phyloP scores from a whole-genome alignment of 2,329 filamentous ascomycete species.

The Aspergillus pseudonomiae region DNA sequence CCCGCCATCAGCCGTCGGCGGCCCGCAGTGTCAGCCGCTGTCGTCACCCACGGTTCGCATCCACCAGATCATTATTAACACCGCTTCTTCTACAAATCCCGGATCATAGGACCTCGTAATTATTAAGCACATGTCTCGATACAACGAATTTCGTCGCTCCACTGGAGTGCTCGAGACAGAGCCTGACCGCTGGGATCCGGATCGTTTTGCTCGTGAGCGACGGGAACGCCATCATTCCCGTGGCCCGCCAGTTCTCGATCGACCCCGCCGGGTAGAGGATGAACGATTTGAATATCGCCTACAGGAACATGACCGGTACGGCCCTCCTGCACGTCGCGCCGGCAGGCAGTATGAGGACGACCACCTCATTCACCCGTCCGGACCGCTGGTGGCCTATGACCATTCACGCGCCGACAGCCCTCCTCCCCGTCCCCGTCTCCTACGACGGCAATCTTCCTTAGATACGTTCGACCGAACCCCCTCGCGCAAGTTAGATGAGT shows the following conservation, averaged over 20 bases:
- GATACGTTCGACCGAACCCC: slow-evolving; percentile 86
- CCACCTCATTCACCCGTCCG: slow-evolving; percentile 47
- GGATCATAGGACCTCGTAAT: background rate
- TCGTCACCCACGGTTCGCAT: slow-evolving; percentile 40
- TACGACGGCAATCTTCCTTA: slow-evolving; percentile 83
- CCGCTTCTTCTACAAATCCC: slow-evolving; percentile 5
- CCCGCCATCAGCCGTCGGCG: slow-evolving; percentile 25
- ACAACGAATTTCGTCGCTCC: slow-evolving; percentile 41
- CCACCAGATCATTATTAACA: slow-evolving; percentile 10
- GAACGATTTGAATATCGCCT: slow-evolving; percentile 46
- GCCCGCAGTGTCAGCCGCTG: slow-evolving; percentile 38
- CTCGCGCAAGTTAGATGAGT: slow-evolving; percentile 52
- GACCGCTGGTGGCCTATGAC: slow-evolving; percentile 59
- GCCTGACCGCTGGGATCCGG: slow-evolving; percentile 42
- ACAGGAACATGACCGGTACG: slow-evolving; percentile 45
- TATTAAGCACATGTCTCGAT: slow-evolving; percentile 37
- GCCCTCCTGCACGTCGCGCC: slow-evolving; percentile 44
- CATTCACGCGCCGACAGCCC: slow-evolving; percentile 60
- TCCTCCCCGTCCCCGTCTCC: slow-evolving; percentile 65
- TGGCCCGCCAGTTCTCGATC: slow-evolving; percentile 38
- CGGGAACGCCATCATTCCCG: slow-evolving; percentile 43
- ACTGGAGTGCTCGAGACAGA: slow-evolving; percentile 34
- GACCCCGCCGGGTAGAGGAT: slow-evolving; percentile 41
- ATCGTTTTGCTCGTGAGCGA: slow-evolving; percentile 47
- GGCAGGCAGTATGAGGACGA: slow-evolving; percentile 47